Evolutionary conservation across 2,329 filamentous ascomycete genomes (phyloP).

Genomic region (Fusarium tuaranense): DNA sequence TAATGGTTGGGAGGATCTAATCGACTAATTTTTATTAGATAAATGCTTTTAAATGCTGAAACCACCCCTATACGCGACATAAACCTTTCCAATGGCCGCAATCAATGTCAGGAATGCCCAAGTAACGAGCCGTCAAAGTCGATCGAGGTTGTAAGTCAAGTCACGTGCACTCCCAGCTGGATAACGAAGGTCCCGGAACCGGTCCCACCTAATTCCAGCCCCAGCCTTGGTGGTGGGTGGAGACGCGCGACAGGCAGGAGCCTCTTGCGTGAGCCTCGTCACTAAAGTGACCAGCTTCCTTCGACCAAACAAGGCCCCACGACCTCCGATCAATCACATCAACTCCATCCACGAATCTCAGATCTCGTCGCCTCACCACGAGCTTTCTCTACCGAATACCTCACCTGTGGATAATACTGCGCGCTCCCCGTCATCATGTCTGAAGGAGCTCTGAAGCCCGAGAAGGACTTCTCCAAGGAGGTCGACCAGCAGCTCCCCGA

Average conservation of each 20-base stretch:
- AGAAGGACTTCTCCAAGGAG: constrained; percentile 99
- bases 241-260: constrained; percentile 49
- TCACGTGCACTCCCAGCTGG: constrained; percentile 22
- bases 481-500: constrained; percentile 92
- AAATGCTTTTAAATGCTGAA: background rate
- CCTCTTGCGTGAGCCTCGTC: constrained; percentile 53
- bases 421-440: constrained; percentile 69
- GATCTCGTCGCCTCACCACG: background rate
- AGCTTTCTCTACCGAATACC: background rate
- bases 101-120: background rate
- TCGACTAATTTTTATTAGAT: too few relatives aligned
- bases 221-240: constrained; percentile 29
- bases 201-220: constrained; percentile 41
- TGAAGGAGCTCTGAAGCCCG: constrained; percentile 86
- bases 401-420: constrained; percentile 14
- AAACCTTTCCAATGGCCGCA: background rate
- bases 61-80: background rate
- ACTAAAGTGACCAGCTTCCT: constrained; percentile 46
- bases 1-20: too few relatives aligned
- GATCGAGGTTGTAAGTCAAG: background rate
- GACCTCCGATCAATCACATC: constrained; percentile 36
- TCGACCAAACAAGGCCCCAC: constrained; percentile 42
- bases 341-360: constrained; percentile 28
- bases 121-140: background rate
- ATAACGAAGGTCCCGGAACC: constrained; percentile 27